Conservation (phyloP, 2,329 filamentous ascomycete species). For the Ophiosphaerella korrae region DNA sequence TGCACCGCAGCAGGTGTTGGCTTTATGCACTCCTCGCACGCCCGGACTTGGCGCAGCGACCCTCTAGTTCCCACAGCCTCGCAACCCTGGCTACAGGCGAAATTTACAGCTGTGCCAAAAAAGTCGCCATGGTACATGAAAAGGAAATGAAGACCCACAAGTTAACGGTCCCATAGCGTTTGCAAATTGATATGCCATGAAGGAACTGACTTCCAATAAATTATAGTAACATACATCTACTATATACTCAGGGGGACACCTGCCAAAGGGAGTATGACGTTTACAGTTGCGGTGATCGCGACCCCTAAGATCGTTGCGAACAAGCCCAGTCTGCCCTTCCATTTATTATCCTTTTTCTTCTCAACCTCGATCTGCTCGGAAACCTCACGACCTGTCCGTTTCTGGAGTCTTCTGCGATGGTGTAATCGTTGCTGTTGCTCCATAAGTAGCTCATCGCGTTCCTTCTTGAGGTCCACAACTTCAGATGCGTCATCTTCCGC, state of each 20-base stretch:
- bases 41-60: too few species aligned
- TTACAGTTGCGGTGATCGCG: constrained; percentile 7
- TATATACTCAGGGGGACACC: not conserved
- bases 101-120: too few species aligned
- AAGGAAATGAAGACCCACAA: too few species aligned
- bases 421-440: not conserved
- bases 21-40: too few species aligned
- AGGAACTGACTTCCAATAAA: too few species aligned
- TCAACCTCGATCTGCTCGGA: constrained; percentile 5
- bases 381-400: not conserved
- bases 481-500: not conserved
- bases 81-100: not conserved
- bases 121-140: too few species aligned
- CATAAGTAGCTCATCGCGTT: not conserved
- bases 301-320: constrained; percentile 10
- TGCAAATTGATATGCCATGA: too few species aligned
- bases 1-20: too few species aligned
- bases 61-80: too few species aligned
- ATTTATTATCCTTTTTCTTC: constrained; percentile 1
- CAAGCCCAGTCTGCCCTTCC: constrained; percentile 5
- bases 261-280: constrained; percentile 12
- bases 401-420: constrained; percentile 3
- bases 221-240: too few species aligned
- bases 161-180: too few species aligned
- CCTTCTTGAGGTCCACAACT: not conserved